Base-by-base conservation (phyloP, 169 alveolate genomes). In the Besnoitia besnoiti region DNA sequence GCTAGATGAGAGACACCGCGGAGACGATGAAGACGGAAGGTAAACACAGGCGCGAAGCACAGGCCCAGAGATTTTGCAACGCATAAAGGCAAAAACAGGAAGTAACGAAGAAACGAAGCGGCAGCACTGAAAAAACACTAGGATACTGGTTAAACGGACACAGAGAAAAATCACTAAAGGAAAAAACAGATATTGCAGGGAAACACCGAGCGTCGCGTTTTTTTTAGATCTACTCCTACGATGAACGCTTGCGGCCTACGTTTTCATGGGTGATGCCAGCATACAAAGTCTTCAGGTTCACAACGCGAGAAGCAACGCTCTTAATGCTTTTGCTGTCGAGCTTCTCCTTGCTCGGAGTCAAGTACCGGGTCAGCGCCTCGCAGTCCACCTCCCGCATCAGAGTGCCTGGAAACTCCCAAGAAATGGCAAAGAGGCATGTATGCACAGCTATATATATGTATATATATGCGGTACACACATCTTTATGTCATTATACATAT, bases 321-420 rank as follows among this genome's bases (percentile, higher is more conserved):
- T 89, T 51, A 8, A 96, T 85, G 16, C 97, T 96, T 80, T 95
- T 95, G 94, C 97, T 95, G 47, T 75, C 85, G 84, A 96, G 95
- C 40, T 96, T 96, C 40, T 67, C 93, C 90, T 96, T 96, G 82
- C 91, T 76, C 14, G 97, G 97, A 33, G 96, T 96, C 19, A 96
- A 90, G 67, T 91, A 92, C 37, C 85, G 76, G 27, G 73, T 42
- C n/a, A 96, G 77, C 24, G 91, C 94, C 1, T 59, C 73, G 27
- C 51, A 40, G n/a, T 96, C 94, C 10, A 94, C 95, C n/a, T 96
- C 95, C 47, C 94, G 75, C 79, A 96, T 88, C 97, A 97, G 94
- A 0, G 98, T 97, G 19, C 98, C 94, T 91, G 49, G 40, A 3
- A 42, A 14, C 7, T 4, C 19, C 12, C 8, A 14, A 76, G n/a